Conservation (phyloP, 371 early-diverging fungal genomes). For the Lichtheimia ramosa region DNA sequence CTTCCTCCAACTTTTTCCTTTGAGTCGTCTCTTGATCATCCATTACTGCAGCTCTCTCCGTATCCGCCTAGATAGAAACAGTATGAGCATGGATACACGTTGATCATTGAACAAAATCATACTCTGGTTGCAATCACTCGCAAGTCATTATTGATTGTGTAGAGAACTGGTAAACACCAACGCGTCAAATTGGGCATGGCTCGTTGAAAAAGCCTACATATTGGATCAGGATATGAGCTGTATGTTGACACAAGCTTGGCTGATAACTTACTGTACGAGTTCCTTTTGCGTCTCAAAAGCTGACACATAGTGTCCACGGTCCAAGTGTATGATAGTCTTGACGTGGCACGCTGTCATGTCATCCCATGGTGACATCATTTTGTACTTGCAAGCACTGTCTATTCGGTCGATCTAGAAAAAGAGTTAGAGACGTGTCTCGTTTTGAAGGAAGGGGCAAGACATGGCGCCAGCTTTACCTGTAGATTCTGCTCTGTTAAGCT, state of each 20-base stretch:
- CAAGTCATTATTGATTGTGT: conserved; percentile 59
- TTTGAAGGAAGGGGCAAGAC: background rate
- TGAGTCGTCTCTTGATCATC: conserved; percentile 24
- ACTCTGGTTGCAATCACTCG: conserved; percentile 42
- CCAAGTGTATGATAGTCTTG: conserved; percentile 34
- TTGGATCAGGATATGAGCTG: background rate
- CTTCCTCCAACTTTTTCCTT: conserved; percentile 73
- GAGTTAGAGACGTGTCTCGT: background rate
- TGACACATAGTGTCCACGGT: conserved; percentile 34
- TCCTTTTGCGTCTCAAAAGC: conserved; percentile 59
- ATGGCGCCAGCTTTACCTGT: conserved; percentile 4
- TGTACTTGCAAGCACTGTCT: conserved; percentile 24
- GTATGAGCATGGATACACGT: background rate
- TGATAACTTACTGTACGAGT: conserved; percentile 49
- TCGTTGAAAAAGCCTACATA: conserved; percentile 45
- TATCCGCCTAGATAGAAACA: conserved; percentile 55
- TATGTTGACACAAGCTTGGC: too few relatives aligned
- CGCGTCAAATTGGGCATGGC: conserved; percentile 40
- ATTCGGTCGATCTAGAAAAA: conserved; percentile 24
- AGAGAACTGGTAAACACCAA: conserved; percentile 57
- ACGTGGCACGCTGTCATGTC: conserved; percentile 51
- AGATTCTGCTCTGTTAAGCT: conserved; percentile 17
- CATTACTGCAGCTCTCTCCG: background rate
- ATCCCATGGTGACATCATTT: conserved; percentile 46
- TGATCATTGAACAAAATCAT: background rate